Evolutionary conservation across 495 filamentous ascomycete species (phyloP).

Genomic region (Cercophora scortea): DNA sequence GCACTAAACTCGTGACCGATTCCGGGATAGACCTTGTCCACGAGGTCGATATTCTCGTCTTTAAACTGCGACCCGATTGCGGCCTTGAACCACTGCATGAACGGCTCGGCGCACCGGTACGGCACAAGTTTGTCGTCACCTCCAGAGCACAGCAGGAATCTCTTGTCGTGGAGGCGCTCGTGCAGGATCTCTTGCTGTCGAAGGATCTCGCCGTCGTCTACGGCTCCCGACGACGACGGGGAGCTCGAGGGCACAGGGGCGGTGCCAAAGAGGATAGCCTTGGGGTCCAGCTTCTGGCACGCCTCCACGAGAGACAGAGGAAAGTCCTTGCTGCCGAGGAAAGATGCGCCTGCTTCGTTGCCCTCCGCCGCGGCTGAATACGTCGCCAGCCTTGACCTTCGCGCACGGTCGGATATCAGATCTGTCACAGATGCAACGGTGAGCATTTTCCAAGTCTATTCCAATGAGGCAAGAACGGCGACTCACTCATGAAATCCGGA

Average conservation of each 20-base stretch:
- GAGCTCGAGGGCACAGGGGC: constrained; percentile 21
- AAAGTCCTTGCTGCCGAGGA: constrained; percentile 71
- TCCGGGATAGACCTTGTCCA: constrained; percentile 65
- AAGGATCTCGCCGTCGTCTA: neutral
- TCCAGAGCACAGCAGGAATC: constrained; percentile 69
- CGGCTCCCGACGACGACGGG: neutral
- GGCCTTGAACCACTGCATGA: constrained; percentile 63
- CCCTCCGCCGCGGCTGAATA: constrained; percentile 31
- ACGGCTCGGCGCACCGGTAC: constrained; percentile 57
- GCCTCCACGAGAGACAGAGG: constrained; percentile 56
- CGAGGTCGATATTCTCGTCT: constrained; percentile 52
- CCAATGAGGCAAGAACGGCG: neutral
- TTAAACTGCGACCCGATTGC: constrained; percentile 50
- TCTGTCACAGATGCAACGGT: constrained; percentile 16
- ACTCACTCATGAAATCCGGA: constrained; percentile 68
- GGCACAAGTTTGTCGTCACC: constrained; percentile 79
- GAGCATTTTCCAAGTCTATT: no score
- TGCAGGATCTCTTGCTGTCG: constrained; percentile 36
- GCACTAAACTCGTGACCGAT: constrained; percentile 66
- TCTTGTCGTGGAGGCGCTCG: constrained; percentile 58
- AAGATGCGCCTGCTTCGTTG: constrained; percentile 44
- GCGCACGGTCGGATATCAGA: constrained; percentile 70
- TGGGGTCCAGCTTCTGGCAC: constrained; percentile 59
- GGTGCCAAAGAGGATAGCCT: constrained; percentile 54
- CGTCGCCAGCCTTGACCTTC: constrained; percentile 58